Base-by-base conservation (phyloP, 352 stramenopile genomes). In the Aphanomyces euteiches region DNA sequence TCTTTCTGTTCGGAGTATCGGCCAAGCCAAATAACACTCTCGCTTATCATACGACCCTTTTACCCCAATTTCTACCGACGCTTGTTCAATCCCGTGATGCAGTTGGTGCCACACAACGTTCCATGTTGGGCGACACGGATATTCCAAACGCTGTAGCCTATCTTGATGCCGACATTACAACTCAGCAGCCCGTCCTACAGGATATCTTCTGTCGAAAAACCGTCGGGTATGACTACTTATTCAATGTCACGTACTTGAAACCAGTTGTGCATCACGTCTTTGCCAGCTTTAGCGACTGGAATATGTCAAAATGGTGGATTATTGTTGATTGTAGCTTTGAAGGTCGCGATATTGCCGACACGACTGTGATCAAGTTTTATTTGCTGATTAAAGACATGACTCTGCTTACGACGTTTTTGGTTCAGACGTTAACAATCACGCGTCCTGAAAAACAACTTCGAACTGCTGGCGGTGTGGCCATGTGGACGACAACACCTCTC, bases 241-340 rank as follows among this genome's bases (percentile, higher is more conserved):
- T 50, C 43, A 28, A 28, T 2, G 28, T 28, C 28, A 28, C 28
- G 28, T 50, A 50, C 43, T 12, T n/a, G 43, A 50, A n/a, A n/a
- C 10, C 43, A 50, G 10, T 50, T 50, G 43, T 50, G 1, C 43
- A 50, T 12, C 43, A 12, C 10, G 10, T 50, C 43, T 28, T 28
- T 28, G 28, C 28, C 28, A 2, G 28, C 28, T 28, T 28, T 28
- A 28, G 28, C 28, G 28, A 28, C 28, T 28, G 28, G 28, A 28
- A 28, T 28, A 28, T 28, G 28, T 28, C 28, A 28, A n/a, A 50
- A n/a, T n/a, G 10, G 17, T 50, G 10, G 10, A n/a, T 59, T 10
- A 19, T 59, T 36, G 17, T 59, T 34, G 50, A 59, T 34, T 59
- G 50, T 34, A 36, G 17, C 50, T 59, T 59, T 59, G 50, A 59